Conservation (phyloP, 805 yeast genomes). For the Cyberlindnera nakhonratchasimensis region DNA sequence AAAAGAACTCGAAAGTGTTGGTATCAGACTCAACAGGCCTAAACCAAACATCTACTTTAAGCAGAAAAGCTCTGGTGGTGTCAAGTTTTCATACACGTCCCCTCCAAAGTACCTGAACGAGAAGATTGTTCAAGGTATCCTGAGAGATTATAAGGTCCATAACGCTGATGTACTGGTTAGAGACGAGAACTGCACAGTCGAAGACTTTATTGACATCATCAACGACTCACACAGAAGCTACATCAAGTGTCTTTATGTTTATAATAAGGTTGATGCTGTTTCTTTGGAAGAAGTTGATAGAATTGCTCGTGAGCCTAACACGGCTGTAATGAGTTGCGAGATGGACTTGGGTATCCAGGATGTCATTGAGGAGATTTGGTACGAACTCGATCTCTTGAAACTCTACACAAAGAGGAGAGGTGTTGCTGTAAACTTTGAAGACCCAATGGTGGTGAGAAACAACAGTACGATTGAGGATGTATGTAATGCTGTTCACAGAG, state of each 20-base stretch:
- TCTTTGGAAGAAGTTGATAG: slow-evolving; percentile 92
- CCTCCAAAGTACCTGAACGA: slow-evolving; percentile 84
- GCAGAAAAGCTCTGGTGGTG: slow-evolving; percentile 86
- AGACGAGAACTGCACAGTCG: slow-evolving; percentile 86
- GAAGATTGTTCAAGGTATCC: slow-evolving; percentile 67
- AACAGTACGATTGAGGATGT: slow-evolving; percentile 79
- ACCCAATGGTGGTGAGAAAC: slow-evolving; percentile 87
- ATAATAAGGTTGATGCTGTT: slow-evolving; percentile 93
- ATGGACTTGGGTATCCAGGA: slow-evolving; percentile 83
- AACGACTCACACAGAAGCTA: slow-evolving; percentile 86
- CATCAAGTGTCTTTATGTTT: slow-evolving; percentile 87
- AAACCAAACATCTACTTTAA: slow-evolving; percentile 77
- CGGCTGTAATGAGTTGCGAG: slow-evolving; percentile 92
- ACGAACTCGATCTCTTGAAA: slow-evolving; percentile 72
- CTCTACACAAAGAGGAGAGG: slow-evolving; percentile 90
- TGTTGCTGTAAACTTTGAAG: slow-evolving; percentile 70
- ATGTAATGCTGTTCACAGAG: slow-evolving; percentile 90
- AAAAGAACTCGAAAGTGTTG: slow-evolving; percentile 88
- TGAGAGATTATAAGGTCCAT: slow-evolving; percentile 85
- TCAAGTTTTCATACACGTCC: slow-evolving; percentile 72
- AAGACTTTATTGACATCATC: slow-evolving; percentile 87
- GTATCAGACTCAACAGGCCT: slow-evolving; percentile 79
- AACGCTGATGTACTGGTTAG: slow-evolving; percentile 91
- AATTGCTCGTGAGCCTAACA: slow-evolving; percentile 87
- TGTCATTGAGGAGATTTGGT: slow-evolving; percentile 91